Base-by-base conservation (phyloP, 2,329 filamentous ascomycete species). In the Aspergillus novoparasiticus region DNA sequence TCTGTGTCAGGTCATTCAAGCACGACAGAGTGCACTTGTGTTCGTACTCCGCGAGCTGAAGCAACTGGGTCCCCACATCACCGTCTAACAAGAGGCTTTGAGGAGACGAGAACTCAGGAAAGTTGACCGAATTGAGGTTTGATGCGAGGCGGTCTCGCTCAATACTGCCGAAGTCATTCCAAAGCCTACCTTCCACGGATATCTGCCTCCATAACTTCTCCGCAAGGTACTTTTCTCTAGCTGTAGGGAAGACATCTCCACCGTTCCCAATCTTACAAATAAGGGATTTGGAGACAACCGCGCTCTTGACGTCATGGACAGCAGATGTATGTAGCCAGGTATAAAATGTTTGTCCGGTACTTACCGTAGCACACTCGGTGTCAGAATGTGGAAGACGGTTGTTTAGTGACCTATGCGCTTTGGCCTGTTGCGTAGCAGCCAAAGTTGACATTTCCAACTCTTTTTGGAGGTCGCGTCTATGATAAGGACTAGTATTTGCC, bases 221-320 rank as follows among this genome's bases (percentile, higher is more conserved):
- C 28, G 43, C 41, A n/a, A 59, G 41, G 11, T 59, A 59, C 19
- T 51, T 59, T 21, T 59, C 57, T 39, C 14, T 32, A 0, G 30
- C 57, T 1, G 57, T 59, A n/a, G n/a, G 6, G 4, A 59, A 59
- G 57, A 59, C 41, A 41, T 59, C 57, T n/a, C 45, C n/a, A 28
- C 41, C 57, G 11, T 56, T 39, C 16, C 30, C 32, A n/a, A 56
- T n/a, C 32, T 59, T 30, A 50, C 57, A 59, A 1, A 59, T 4
- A 12, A 51, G 9, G 19, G 19, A 59, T 36, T 48, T 59, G 30
- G 30, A 50, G 4, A 36, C 43, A 16, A 59, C 11, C 16, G 43
- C 14, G 16, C 41, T 48, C 26, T 34, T 50, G n/a, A 50, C 57
- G 6, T 59, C 28, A 23, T 59, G 26, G 1, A 50, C 28, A 10